Conservation (phyloP, 2,329 filamentous ascomycete genomes). For the Myriangium duriaei region DNA sequence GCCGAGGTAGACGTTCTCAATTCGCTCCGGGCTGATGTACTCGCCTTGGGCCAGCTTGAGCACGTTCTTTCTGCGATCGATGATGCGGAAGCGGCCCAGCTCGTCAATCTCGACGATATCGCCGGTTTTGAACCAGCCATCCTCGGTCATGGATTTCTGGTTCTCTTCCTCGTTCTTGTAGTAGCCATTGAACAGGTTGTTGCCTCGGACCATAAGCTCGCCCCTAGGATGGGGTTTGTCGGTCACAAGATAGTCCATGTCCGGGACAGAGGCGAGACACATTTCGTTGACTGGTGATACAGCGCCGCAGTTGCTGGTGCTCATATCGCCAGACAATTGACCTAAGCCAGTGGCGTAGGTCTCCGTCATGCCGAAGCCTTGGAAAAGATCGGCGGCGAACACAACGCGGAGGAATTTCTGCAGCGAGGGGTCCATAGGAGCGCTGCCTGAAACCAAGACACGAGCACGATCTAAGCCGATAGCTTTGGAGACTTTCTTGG, state of each 20-base stretch:
- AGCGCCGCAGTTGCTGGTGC: slow-evolving; percentile 10
- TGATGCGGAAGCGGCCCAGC: slow-evolving; percentile 12
- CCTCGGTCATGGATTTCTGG: slow-evolving; percentile 62
- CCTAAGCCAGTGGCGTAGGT: slow-evolving; percentile 9
- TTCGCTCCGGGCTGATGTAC: slow-evolving; percentile 13
- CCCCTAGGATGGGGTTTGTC: slow-evolving; percentile 11
- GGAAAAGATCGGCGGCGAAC: slow-evolving; percentile 8
- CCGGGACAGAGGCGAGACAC: slow-evolving; percentile 9
- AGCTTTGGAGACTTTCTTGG: slow-evolving; percentile 7
- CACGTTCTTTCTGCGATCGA: slow-evolving; percentile 12
- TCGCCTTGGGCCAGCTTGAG: slow-evolving; percentile 13
- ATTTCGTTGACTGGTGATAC: slow-evolving; percentile 8
- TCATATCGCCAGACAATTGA: slow-evolving; percentile 9
- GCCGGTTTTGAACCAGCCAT: slow-evolving; percentile 95
- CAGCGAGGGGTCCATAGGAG: slow-evolving; percentile 10
- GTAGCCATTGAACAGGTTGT: slow-evolving; percentile 48
- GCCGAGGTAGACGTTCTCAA: slow-evolving; percentile 38
- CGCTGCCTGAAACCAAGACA: slow-evolving; percentile 9
- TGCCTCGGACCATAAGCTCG: slow-evolving; percentile 12
- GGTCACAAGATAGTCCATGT: slow-evolving; percentile 10
- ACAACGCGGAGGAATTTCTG: slow-evolving; percentile 10
- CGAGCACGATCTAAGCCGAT: slow-evolving; percentile 10
- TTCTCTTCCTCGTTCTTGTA: slow-evolving; percentile 87
- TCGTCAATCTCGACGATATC: slow-evolving; percentile 36
- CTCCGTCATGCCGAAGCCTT: slow-evolving; percentile 12